Evolutionary conservation across 1,139 yeast species (phyloP).

Genomic region (Hyphopichia burtonii): DNA sequence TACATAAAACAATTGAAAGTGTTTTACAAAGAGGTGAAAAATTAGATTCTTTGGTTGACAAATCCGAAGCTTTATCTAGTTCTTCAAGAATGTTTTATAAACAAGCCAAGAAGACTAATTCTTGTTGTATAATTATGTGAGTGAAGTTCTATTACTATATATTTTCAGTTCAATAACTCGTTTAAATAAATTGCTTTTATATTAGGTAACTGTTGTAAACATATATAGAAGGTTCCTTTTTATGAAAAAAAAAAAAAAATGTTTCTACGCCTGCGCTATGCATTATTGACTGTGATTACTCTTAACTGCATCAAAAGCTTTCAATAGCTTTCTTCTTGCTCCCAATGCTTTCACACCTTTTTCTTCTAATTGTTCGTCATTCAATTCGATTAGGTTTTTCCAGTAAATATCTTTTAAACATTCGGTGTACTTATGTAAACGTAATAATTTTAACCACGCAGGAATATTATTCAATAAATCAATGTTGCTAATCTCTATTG

Average conservation of each 20-base stretch:
- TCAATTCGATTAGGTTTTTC: constrained; percentile 74
- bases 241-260: too few species aligned
- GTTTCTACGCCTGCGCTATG: too few species aligned
- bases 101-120: constrained; percentile 96
- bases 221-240: too few species aligned
- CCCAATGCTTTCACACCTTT: constrained; percentile 93
- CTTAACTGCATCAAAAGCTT: constrained; percentile 83
- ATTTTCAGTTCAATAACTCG: too few species aligned
- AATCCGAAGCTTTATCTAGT: constrained; percentile 87
- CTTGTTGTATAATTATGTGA: constrained; percentile 85
- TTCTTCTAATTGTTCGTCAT: constrained; percentile 66
- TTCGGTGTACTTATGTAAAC: constrained; percentile 92
- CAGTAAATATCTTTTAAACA: constrained; percentile 74
- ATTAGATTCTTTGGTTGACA: constrained; percentile 89
- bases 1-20: constrained; percentile 92
- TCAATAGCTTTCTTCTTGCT: constrained; percentile 86
- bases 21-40: constrained; percentile 96
- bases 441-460: constrained; percentile 83
- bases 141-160: too few species aligned
- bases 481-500: constrained; percentile 62
- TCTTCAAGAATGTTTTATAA: constrained; percentile 93
- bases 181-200: too few species aligned
- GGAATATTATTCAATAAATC: constrained; percentile 77
- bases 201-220: too few species aligned
- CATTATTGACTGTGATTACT: constrained; percentile 2